Base-by-base conservation (phyloP, 495 filamentous ascomycete species). In the Entonaema liquescens region DNA sequence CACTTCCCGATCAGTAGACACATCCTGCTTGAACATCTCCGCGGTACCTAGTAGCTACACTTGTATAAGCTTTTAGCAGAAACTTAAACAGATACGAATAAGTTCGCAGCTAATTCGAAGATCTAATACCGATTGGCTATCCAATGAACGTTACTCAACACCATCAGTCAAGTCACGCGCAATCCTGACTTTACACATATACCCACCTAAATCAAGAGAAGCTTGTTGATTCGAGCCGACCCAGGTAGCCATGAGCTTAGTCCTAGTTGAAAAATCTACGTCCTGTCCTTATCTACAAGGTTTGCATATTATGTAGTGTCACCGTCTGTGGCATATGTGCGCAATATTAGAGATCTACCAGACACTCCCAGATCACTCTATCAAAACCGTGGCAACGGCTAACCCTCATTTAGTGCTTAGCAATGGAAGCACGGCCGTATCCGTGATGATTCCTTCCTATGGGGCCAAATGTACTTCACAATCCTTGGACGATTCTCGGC, bases 21-120 rank as follows among this genome's bases (percentile, higher is more conserved):
- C 44, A 42, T 23, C 11, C 11, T 42, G 44, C 55, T 47, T 35
- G 25, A 57, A 38, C 47, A 31, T 59, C 44, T 49, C 58, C 42
- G 21, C 21, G 38, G 12, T 21, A 42, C 13, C 7, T 19, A 12
- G 15, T 35, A 33, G 2, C 8, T 54, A 55, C 56, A 3, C 42
- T 25, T 11, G n/a, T 26, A 42, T 29, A 5, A 42, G 15, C 9
- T 7, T 33, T 15, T 55, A 33, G 12, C 28, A 55, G 21, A 12
- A 15, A 19, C n/a, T 55, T 31, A 12, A n/a, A 17, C 26, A 29
- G 28, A 55, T 33, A 35, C 11, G 49, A 28, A 29, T 15, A 19
- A 35, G 26, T 23, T 56, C 12, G 23, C 26, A 29, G 49, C 49
- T 9, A 7, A 19, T 53, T 26, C 49, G 23, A 12, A 26, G 49